phyloP scores from a whole-genome alignment of 164 flowering plant genomes.

The Warburgia ugandensis region DNA sequence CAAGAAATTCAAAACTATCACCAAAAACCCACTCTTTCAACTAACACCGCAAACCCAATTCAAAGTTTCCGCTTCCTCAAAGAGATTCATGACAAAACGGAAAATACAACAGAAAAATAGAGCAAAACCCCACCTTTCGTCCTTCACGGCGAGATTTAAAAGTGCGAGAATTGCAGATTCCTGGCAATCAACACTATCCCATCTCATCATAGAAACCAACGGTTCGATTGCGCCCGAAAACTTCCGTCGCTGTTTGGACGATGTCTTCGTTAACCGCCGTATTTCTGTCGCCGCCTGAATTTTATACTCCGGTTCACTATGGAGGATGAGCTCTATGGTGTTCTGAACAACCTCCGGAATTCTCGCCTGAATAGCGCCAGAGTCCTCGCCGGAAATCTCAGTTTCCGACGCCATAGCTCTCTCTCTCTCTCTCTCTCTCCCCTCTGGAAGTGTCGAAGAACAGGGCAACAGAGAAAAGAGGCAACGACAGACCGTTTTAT shows the following conservation, averaged over 20 bases:
- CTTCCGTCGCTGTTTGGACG: constrained; percentile 58
- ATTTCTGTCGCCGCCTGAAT: constrained; percentile 74
- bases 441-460: background rate
- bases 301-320: constrained; percentile 35
- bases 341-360: constrained; percentile 21
- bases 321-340: constrained; percentile 39
- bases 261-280: constrained; percentile 78
- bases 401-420: constrained; percentile 15
- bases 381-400: constrained; percentile 8
- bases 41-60: too few species aligned
- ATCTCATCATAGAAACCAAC: constrained; percentile 66
- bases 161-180: constrained; percentile 75
- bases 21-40: too few species aligned
- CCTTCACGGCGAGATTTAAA: constrained; percentile 80
- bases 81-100: too few species aligned
- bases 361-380: too few species aligned
- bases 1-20: too few species aligned
- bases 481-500: too few species aligned
- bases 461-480: background rate
- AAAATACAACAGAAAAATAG: background rate
- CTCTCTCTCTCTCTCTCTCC: too few species aligned
- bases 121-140: constrained; percentile 46
- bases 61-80: too few species aligned
- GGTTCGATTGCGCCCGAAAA: constrained; percentile 54
- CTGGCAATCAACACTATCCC: constrained; percentile 27